Evolutionary conservation across 1,284 basidiomycete species (phyloP).

Genomic region (Pascua sp.): DNA sequence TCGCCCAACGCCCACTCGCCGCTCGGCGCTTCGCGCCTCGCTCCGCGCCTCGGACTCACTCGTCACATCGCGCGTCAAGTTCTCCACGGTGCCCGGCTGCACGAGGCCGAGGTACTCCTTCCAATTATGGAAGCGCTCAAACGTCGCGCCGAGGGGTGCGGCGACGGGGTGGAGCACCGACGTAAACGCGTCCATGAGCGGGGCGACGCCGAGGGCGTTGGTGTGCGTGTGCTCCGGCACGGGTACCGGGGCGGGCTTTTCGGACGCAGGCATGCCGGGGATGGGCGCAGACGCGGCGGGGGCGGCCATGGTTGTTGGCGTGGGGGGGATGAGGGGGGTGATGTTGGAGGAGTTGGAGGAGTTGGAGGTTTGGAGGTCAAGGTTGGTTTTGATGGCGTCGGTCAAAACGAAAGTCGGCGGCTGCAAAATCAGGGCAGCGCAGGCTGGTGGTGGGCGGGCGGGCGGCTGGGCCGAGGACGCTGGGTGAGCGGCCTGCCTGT

Average conservation of each 20-base stretch:
- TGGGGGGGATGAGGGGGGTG: neutral
- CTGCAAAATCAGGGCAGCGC: no score
- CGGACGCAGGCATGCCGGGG: conserved; percentile 10
- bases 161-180: conserved; percentile 42
- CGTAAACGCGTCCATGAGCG: conserved; percentile 38
- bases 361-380: no score
- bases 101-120: conserved; percentile 72
- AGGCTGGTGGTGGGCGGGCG: no score
- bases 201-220: conserved; percentile 24
- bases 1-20: no score
- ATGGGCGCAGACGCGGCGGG: neutral
- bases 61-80: conserved; percentile 84
- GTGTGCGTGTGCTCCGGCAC: conserved; percentile 22
- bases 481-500: no score
- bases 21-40: neutral
- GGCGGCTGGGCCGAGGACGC: no score
- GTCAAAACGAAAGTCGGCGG: no score
- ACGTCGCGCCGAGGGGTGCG: conserved; percentile 61
- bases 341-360: neutral
- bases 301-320: neutral
- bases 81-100: conserved; percentile 86
- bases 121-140: conserved; percentile 73
- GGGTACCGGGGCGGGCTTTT: conserved; percentile 6
- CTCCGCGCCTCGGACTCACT: conserved; percentile 59
- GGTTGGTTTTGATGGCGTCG: no score